Conservation (phyloP, 495 filamentous ascomycete genomes). For the Neurospora sp. region DNA sequence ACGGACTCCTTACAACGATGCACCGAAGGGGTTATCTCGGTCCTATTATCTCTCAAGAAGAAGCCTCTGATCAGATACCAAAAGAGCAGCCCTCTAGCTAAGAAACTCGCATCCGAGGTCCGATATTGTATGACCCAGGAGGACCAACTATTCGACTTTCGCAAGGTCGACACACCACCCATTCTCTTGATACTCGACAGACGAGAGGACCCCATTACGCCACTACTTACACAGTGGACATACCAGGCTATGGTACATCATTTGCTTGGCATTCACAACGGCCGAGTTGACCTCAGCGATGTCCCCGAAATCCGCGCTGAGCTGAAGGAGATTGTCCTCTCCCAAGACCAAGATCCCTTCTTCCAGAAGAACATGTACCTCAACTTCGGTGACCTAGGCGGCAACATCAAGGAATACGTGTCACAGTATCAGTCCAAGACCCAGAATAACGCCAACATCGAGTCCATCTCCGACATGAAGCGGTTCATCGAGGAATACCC, state of each 20-base stretch:
- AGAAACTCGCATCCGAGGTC: slow-evolving; percentile 86
- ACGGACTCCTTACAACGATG: slow-evolving; percentile 72
- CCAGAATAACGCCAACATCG: slow-evolving; percentile 84
- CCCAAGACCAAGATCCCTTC: slow-evolving; percentile 96
- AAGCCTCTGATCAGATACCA: slow-evolving; percentile 90
- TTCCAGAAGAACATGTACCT: slow-evolving; percentile 99
- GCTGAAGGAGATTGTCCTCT: slow-evolving; percentile 88
- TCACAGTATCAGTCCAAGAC: slow-evolving; percentile 95
- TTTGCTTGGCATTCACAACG: slow-evolving; percentile 84
- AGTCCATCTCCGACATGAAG: slow-evolving; percentile 97
- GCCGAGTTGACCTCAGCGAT: slow-evolving; percentile 74
- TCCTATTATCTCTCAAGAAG: slow-evolving; percentile 84
- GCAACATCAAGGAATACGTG: slow-evolving; percentile 98
- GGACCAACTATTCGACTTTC: slow-evolving; percentile 94
- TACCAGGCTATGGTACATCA: slow-evolving; percentile 99
- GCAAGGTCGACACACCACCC: slow-evolving; percentile 88
- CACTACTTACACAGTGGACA: slow-evolving; percentile 92
- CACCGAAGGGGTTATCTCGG: slow-evolving; percentile 74
- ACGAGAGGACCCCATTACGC: slow-evolving; percentile 93
- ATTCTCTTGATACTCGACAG: slow-evolving; percentile 85
- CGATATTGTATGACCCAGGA: slow-evolving; percentile 90
- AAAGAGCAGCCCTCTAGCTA: slow-evolving; percentile 80
- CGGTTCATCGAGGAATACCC: slow-evolving; percentile 98
- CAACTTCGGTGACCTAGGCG: slow-evolving; percentile 93
- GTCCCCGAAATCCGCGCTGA: slow-evolving; percentile 86